phyloP scores from a whole-genome alignment of 2,329 filamentous ascomycete species.

The Colletotrichum tanaceti region DNA sequence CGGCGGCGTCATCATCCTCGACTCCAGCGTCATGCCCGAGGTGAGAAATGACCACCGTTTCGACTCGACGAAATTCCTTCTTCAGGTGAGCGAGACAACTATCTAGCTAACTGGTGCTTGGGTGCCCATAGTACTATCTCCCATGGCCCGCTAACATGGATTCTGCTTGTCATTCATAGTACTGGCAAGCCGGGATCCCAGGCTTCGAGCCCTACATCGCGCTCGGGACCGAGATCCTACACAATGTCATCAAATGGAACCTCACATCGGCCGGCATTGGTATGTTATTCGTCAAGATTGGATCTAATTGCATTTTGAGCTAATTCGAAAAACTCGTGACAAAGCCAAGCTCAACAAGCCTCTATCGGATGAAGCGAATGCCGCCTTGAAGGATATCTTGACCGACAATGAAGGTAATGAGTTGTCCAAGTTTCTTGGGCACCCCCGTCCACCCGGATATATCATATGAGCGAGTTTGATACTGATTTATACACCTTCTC shows the following conservation, averaged over 20 bases:
- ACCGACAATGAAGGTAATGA: conserved; percentile 16
- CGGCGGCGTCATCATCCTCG: conserved; percentile 20
- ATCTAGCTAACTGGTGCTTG: too few relatives aligned
- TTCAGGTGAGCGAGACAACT: conserved; percentile 16
- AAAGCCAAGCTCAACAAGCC: conserved; percentile 23
- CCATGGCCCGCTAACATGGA: too few relatives aligned
- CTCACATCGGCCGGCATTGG: conserved; percentile 21
- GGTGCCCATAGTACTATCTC: too few relatives aligned
- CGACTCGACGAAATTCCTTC: conserved; percentile 25
- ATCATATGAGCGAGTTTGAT: too few relatives aligned
- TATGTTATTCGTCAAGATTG: not conserved
- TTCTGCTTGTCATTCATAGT: conserved; percentile 2
- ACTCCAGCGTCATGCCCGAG: conserved; percentile 20
- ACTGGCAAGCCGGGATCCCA: conserved; percentile 31
- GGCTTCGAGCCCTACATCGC: conserved; percentile 29
- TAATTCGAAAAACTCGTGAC: too few relatives aligned
- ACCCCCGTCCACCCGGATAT: too few relatives aligned
- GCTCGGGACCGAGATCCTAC: conserved; percentile 24
- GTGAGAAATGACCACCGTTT: conserved; percentile 27
- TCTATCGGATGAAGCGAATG: conserved; percentile 17
- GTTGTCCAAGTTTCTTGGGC: too few relatives aligned
- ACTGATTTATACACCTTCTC: too few relatives aligned
- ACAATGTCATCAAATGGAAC: conserved; percentile 37
- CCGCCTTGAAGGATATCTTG: conserved; percentile 22
- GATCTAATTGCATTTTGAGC: too few relatives aligned